Evolutionary conservation across 768 basidiomycete species (phyloP).

Genomic region (Hebeloma cylindrosporum): DNA sequence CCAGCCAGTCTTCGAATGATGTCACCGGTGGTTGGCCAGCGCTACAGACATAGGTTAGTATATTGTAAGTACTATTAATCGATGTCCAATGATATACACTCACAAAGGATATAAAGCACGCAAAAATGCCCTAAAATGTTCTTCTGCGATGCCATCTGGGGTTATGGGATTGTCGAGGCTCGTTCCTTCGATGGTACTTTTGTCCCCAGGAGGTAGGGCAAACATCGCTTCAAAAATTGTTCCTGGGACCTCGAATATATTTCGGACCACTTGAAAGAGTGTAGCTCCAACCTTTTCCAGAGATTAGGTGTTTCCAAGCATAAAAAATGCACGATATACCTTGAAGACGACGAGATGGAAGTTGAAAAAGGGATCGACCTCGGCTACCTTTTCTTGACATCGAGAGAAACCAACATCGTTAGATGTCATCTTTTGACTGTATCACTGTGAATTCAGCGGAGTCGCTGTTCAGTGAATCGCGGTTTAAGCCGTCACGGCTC

Average conservation of each 20-base stretch:
- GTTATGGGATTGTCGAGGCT: conserved; percentile 3
- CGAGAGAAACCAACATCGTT: too few species aligned
- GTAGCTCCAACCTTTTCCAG: conserved; percentile 6
- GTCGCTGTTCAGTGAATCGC: too few species aligned
- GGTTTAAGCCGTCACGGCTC: too few species aligned
- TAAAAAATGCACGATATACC: neutral
- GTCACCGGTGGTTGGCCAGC: neutral
- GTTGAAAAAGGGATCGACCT: too few species aligned
- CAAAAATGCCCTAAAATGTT: conserved; percentile 6
- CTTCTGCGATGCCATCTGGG: neutral
- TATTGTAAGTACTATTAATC: too few species aligned
- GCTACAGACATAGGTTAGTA: neutral
- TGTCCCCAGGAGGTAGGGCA: neutral
- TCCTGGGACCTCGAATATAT: conserved; percentile 9
- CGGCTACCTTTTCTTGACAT: too few species aligned
- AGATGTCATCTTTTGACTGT: too few species aligned
- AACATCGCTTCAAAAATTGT: conserved; percentile 11
- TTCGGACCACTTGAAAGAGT: conserved; percentile 8
- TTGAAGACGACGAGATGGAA: conserved; percentile 10
- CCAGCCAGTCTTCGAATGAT: conserved; percentile 9
- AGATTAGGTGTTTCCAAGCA: neutral
- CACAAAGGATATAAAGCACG: conserved; percentile 9
- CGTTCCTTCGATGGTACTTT: neutral
- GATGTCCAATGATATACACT: neutral
- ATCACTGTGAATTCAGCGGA: too few species aligned